phyloP scores from a whole-genome alignment of 2,329 filamentous ascomycete genomes.

The Beauveria asiatica region DNA sequence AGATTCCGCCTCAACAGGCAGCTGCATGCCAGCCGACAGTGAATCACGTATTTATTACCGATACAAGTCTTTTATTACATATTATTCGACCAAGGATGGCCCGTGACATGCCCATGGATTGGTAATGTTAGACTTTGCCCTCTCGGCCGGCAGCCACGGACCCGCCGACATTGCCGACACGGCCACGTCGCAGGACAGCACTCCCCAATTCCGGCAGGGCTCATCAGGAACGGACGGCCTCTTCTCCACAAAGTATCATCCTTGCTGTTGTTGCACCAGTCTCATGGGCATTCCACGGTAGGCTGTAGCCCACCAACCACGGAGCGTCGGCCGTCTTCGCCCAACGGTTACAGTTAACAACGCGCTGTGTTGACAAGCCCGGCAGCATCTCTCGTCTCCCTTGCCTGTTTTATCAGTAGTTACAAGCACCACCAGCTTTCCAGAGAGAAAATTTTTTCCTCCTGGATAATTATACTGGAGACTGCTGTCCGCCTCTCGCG shows the following conservation, averaged over 20 bases:
- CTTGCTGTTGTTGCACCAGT: too few species aligned
- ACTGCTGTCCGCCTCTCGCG: background rate
- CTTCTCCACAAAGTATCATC: too few species aligned
- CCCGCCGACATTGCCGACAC: background rate
- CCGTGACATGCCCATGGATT: background rate
- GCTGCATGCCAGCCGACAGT: background rate
- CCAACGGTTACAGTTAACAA: too few species aligned
- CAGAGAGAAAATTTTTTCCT: background rate
- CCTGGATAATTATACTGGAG: background rate
- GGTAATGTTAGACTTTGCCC: background rate
- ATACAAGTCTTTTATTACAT: too few species aligned
- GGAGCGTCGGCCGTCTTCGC: too few species aligned
- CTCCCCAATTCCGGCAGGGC: background rate
- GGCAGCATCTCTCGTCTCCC: too few species aligned
- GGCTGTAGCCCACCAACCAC: too few species aligned
- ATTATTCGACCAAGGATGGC: background rate
- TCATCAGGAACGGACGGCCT: too few species aligned
- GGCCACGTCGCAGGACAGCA: background rate
- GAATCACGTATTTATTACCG: too few species aligned
- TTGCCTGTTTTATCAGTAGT: too few species aligned
- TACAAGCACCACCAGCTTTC: background rate
- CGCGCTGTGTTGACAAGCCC: too few species aligned
- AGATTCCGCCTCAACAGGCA: background rate
- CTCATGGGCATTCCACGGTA: background rate
- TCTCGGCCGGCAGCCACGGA: slow-evolving; percentile 4